Percentiles rank a stretch among this genome's conserved stretches.
phyloP scores from a whole-genome alignment of 1,139 yeast genomes.

The Hemisphaericaspora subhashii region DNA sequence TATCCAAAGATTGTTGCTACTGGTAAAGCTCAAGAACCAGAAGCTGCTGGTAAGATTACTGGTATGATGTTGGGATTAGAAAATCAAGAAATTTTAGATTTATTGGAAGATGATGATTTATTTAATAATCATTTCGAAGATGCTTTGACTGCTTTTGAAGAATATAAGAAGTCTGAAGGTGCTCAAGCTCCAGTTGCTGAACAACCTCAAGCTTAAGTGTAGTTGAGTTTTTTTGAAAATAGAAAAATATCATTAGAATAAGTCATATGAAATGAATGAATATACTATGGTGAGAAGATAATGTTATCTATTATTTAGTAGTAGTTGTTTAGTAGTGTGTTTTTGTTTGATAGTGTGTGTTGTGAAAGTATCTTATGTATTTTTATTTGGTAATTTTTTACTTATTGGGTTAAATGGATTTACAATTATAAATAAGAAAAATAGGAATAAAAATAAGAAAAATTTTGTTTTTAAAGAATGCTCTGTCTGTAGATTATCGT shows the following conservation, averaged over 20 bases:
- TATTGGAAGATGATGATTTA: conserved; percentile 86
- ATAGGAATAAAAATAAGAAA: conserved; percentile 7
- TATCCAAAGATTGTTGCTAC: conserved; percentile 92
- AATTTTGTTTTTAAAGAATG: not conserved
- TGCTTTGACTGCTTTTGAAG: conserved; percentile 91
- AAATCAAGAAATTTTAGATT: conserved; percentile 83
- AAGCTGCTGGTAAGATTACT: conserved; percentile 98
- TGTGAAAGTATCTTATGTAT: conserved; percentile 26
- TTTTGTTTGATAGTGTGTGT: conserved; percentile 19
- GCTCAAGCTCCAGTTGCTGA: conserved; percentile 27
- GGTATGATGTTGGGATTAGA: conserved; percentile 99
- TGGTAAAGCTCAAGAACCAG: conserved; percentile 83
- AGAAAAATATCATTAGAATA: conserved; percentile 2
- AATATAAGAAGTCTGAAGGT: conserved; percentile 56
- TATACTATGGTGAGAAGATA: conserved; percentile 2
- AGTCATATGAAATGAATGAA: conserved; percentile 1
- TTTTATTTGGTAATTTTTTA: conserved; percentile 21
- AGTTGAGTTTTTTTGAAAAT: conserved; percentile 5
- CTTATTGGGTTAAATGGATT: conserved; percentile 31
- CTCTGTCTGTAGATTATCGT: not conserved
- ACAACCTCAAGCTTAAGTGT: conserved; percentile 23
- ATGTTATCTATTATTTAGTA: too few relatives aligned
- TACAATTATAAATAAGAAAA: conserved; percentile 15
- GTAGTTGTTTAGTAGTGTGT: conserved; percentile 9
- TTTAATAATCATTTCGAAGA: conserved; percentile 92